Evolutionary conservation across 1,284 basidiomycete species (phyloP), one percentile per base, ranked within the genome.

Genomic region (Microbotryum silenes-acaulis): DNA sequence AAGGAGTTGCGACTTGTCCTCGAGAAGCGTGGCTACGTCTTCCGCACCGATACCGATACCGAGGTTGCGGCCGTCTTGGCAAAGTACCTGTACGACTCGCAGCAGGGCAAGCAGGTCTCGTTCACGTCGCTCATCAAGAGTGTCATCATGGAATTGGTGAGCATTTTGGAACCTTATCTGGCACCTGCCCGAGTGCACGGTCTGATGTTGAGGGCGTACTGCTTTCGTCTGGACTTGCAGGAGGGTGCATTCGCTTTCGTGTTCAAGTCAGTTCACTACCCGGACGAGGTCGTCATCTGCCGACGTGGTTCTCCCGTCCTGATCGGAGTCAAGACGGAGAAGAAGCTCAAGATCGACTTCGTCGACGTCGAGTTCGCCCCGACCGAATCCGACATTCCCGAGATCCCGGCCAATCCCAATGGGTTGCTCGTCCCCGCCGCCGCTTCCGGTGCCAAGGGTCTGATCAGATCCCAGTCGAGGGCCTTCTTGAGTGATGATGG

Each of bases 241-340:
- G 92, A 99, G 79, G 96, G 96, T 57, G 97, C 96, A 10, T 99
- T 98, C 73, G 96, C 96, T n/a, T 97, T 99, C 77, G 93, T 97
- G 72, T 97, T 98, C 89, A 98, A 97, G 81, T 97, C 93, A 20
- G 78, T 79, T 46, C 92, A 98, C 80, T 99, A 86, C 82, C 96
- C 96, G 56, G 91, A 94, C 72, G 91, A 98, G 78, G 84, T 96
- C 67, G 91, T 98, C 67, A 89, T 90, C 61, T 91, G 93, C 63
- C 90, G 93, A 72, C 90, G 96, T 73, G 96, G 96, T 73, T 98
- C 94, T 31, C 96, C 96, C 27, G 85, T 99, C 31, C 79, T 98
- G 61, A 87, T 98, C 73, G 96, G 96, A 80, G 94, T 99, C 76
- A 98, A 98, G 87, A 97, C 96, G 44, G 94, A 98, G 77, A 93